Evolutionary conservation across 73 alveolate species (phyloP), one percentile per base, ranked within the genome.

Genomic region (Uronychia binucleata): DNA sequence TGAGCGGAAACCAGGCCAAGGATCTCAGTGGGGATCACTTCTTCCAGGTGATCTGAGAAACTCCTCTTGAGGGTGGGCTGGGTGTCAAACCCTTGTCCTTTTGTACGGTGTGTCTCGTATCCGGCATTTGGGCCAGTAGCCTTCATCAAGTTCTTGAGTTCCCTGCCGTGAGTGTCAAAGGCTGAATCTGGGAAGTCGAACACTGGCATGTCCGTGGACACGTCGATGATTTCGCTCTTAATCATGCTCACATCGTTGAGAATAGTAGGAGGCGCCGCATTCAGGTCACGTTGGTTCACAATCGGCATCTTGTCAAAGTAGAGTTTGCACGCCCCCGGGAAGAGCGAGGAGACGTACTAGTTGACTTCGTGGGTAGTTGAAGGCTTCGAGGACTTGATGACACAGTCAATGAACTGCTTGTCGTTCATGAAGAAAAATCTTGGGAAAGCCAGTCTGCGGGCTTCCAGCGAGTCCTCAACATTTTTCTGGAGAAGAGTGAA

Each of bases 401-500:
- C 57, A 84, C 84, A 92, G 30, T 88, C 92, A 19, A 92, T 60
- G 77, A 88, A 86, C 31, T 92, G 91, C 57, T 77, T 85, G 80
- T 92, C 97, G 59, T 94, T 88, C 85, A 92, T 59, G 86, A 92
- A 92, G 92, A 92, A 92, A 46, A 92, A 84, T 75, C 97, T 88
- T 0, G 97, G 97, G 88, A 92, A 90, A 25, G 90, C 90, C 26
- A 88, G 67, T 84, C 97, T 87, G 0, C 82, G 67, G 1, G 90
- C 87, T 58, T 92, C 97, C 1, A 92, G 46, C 33, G 33, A 88
- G 75, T 86, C 97, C 46, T 92, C 93, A 11, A 92, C 46, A 26
- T 78, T 59, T 60, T 92, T 88, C 28, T 83, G 78, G 0, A 89
- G 29, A 14, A 84, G 58, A 31, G 86, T 78, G 85, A 79, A 90